Conservation (phyloP, 345 rosid genomes). For the Eucalyptus globulus region DNA sequence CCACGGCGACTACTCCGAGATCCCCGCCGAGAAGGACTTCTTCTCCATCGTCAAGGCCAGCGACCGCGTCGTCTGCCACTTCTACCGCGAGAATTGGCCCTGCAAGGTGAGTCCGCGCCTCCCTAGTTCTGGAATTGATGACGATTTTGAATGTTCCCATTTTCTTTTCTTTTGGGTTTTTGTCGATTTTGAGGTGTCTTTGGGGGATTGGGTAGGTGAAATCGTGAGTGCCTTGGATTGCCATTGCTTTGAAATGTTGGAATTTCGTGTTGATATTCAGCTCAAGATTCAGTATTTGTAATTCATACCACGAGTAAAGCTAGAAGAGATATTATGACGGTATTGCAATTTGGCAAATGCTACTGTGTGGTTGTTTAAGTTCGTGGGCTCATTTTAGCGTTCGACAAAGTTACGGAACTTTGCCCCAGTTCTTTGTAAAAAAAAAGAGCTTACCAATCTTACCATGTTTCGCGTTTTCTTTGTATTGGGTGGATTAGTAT, state of each 20-base stretch:
- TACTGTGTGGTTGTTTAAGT: background rate
- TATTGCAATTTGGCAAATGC: background rate
- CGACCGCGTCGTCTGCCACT: constrained; percentile 94
- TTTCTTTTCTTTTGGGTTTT: background rate
- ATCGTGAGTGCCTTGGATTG: background rate
- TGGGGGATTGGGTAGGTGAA: background rate
- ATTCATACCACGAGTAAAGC: background rate
- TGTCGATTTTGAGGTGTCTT: background rate
- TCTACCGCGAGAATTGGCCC: constrained; percentile 97
- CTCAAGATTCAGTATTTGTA: background rate
- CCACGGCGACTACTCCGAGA: constrained; percentile 88
- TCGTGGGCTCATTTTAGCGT: background rate
- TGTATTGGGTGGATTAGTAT: background rate
- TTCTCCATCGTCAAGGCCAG: constrained; percentile 80
- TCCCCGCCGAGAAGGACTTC: constrained; percentile 77
- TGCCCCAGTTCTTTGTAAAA: background rate
- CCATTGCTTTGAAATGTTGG: background rate
- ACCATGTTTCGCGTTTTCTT: background rate
- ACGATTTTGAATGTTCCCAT: background rate
- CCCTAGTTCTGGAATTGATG: background rate
- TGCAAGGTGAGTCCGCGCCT: constrained; percentile 47
- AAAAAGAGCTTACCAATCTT: background rate
- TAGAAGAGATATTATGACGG: background rate
- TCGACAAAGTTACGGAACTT: background rate
- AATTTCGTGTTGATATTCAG: background rate